phyloP scores from a whole-genome alignment of 2,329 filamentous ascomycete genomes.

The Colletotrichum sp. region DNA sequence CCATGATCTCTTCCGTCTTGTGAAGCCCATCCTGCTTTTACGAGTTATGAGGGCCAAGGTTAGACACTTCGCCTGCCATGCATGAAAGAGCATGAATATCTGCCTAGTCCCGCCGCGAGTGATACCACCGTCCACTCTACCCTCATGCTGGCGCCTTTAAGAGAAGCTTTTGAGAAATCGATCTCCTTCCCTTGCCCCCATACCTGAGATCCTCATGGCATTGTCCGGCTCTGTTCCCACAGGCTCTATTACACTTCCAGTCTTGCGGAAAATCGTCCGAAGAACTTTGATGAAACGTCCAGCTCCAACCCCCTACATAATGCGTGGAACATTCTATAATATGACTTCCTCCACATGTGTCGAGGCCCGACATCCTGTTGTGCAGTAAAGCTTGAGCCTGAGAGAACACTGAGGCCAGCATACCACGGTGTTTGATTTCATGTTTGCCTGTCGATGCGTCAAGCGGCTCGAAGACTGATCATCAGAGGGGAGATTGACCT shows the following conservation, averaged over 20 bases:
- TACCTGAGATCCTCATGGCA: background rate
- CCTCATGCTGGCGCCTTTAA: background rate
- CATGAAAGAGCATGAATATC: background rate
- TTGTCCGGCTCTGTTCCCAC: background rate
- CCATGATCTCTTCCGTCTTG: background rate
- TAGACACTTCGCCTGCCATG: background rate
- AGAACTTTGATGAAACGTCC: background rate
- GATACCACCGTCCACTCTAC: background rate
- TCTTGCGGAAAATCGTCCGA: background rate
- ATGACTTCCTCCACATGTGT: background rate
- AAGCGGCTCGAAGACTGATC: background rate
- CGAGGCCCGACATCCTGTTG: background rate
- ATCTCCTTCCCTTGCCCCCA: background rate
- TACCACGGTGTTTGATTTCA: background rate
- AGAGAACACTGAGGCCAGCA: background rate
- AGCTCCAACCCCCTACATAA: background rate
- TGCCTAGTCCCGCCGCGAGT: background rate
- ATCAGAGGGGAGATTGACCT: background rate
- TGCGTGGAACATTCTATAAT: background rate
- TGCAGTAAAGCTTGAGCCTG: background rate
- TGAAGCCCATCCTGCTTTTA: background rate
- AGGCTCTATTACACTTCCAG: background rate
- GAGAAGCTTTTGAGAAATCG: background rate
- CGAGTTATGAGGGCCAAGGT: background rate
- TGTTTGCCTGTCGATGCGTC: background rate